Base-by-base conservation (phyloP, 2,329 filamentous ascomycete species). In the Pseudogymnoascus sp. region DNA sequence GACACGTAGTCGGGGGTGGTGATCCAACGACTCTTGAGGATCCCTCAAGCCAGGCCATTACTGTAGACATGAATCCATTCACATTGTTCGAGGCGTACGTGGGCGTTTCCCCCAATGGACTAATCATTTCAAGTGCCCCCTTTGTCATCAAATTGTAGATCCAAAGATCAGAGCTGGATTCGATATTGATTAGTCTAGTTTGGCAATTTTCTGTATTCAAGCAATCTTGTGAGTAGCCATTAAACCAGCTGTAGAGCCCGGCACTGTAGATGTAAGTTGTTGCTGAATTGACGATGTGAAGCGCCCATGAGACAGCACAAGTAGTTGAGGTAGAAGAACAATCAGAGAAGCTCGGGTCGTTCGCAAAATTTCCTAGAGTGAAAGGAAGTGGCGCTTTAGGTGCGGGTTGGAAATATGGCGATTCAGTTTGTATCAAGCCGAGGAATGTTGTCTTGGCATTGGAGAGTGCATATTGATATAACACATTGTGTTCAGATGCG, bases 391-490 rank as follows among this genome's bases (percentile, higher is more conserved):
- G 78, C 0, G 85, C 82, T 52, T 76, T 75, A 0, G 86, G 86
- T 68, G 81, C 83, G 19, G 84, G 82, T 72, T 90, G 87, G 74
- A 82, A 88, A 74, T 90, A 90, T 1, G 87, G 83, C 4, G 87
- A 86, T 72, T 90, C 87, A 60, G 86, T 86, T 71, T 90, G 87
- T 60, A 86, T 82, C 68, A 85, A 79, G 16, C 84, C 85, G 69
- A 85, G 81, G 72, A 82, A 86, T 61, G 88, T 74, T 68, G 89
- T 81, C 55, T 79, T 77, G 5, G 87, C 84, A 59, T 79, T 77
- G 67, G 77, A 75, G 58, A 90, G 75, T 68, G 89, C 83, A 72
- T 90, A 90, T 71, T 90, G 85, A 70, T 87, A 88, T n/a, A 88
- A 74, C 1, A 82, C 78, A 58, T 80, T 80, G 72, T 90, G 88